These are phyloP conservation scores for Colletotrichum lini DNA, from an alignment of 2,329 filamentous ascomycete species.

Conservation along the genomic window DNA sequence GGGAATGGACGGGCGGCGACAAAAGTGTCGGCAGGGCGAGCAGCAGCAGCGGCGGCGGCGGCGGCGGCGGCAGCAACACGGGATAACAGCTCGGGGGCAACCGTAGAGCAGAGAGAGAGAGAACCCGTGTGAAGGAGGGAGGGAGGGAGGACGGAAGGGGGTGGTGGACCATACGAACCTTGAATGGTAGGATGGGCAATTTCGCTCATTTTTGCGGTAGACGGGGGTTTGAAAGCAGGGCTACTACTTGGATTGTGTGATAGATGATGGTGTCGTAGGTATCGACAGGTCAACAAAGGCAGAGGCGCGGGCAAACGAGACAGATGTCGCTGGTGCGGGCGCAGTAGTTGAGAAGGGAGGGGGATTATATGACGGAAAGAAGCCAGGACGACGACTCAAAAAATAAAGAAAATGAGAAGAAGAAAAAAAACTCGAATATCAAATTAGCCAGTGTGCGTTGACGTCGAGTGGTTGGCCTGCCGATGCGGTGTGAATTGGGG, in stretches of 20 bases:
- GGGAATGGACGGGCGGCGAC: slow-evolving; percentile 1
- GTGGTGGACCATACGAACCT: slow-evolving; percentile 58
- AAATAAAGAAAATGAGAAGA: not conserved
- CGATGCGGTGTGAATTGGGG: slow-evolving; percentile 18
- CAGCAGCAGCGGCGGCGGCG: not conserved
- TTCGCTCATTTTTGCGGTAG: slow-evolving; percentile 62
- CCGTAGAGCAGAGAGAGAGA: not conserved
- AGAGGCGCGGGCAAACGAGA: slow-evolving; percentile 17
- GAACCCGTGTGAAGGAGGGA: not conserved
- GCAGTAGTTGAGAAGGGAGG: slow-evolving; percentile 17
- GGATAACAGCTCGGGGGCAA: not conserved
- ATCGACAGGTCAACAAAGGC: slow-evolving; percentile 36
- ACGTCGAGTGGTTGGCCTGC: slow-evolving; percentile 11
- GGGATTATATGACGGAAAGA: slow-evolving; percentile 35
- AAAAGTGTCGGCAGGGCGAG: slow-evolving; percentile 2
- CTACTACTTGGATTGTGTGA: slow-evolving; percentile 18
- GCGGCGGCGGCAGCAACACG: not conserved
- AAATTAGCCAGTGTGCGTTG: slow-evolving; percentile 10
- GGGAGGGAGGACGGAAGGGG: slow-evolving; percentile 10
- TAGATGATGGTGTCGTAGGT: slow-evolving; percentile 5
- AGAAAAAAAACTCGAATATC: not conserved
- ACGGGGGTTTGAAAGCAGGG: slow-evolving; percentile 29
- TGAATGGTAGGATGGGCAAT: slow-evolving; percentile 72
- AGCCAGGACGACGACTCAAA: slow-evolving; percentile 21
- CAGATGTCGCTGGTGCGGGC: slow-evolving; percentile 22